Percentiles rank a stretch among this genome's conserved stretches.
Evolutionary conservation across 78 protist genomes (phyloP).

Genomic region (Polysphondylium violaceum): DNA sequence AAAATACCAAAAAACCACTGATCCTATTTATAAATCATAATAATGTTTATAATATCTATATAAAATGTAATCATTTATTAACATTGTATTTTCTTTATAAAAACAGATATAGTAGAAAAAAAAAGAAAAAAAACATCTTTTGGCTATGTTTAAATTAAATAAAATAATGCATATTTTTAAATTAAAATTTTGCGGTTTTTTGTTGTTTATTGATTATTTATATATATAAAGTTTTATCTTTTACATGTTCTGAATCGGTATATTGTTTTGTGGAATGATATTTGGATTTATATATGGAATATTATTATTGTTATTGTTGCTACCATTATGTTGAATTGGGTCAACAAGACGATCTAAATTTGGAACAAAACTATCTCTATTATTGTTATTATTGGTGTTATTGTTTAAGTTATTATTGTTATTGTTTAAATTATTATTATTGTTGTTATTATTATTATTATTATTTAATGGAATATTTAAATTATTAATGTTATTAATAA

Average conservation of each 20-base stretch:
- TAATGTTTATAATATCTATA: no score
- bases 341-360: not conserved
- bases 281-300: not conserved
- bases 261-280: conserved; percentile 12
- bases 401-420: conserved; percentile 25
- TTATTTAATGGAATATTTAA: not conserved
- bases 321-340: not conserved
- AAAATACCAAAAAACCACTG: no score
- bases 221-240: no score
- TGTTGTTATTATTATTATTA: conserved; percentile 11
- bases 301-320: not conserved
- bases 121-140: no score
- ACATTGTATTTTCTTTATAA: no score
- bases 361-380: not conserved
- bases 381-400: conserved; percentile 3
- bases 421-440: conserved; percentile 10
- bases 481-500: not conserved
- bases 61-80: no score
- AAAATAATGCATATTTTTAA: not conserved
- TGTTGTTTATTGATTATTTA: no score
- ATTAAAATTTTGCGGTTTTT: not conserved
- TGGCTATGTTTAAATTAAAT: no score
- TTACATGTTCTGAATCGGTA: conserved; percentile 6
- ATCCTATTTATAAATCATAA: no score
- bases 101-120: no score